Evolutionary conservation across 306 rosid genomes (phyloP).

Genomic region (Abrus pulchellus): DNA sequence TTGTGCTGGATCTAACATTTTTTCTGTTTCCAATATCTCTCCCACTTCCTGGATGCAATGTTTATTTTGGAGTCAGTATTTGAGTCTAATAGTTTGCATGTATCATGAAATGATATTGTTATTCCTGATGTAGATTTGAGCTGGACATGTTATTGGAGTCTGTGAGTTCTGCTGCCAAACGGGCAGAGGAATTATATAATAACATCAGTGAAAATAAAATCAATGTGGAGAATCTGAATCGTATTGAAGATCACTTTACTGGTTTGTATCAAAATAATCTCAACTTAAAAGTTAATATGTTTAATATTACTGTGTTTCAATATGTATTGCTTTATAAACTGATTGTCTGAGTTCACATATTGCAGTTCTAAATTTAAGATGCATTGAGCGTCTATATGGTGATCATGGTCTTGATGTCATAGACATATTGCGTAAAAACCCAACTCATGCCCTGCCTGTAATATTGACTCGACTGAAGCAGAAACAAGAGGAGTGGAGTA

Average conservation of each 20-base stretch:
- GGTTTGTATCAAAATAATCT: conserved; percentile 64
- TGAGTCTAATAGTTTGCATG: conserved; percentile 31
- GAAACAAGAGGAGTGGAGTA: conserved; percentile 97
- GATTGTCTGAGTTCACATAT: conserved; percentile 30
- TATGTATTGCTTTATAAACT: conserved; percentile 27
- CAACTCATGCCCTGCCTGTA: conserved; percentile 81
- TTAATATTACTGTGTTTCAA: conserved; percentile 2
- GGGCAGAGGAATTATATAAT: conserved; percentile 85
- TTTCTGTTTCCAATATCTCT: conserved; percentile 24
- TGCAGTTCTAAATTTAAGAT: conserved; percentile 89
- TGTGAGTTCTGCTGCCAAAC: conserved; percentile 86
- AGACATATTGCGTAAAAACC: conserved; percentile 92
- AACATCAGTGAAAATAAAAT: conserved; percentile 69
- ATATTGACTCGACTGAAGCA: conserved; percentile 93
- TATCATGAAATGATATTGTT: conserved; percentile 33
- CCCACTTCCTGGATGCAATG: conserved; percentile 28
- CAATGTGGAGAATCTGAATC: conserved; percentile 65
- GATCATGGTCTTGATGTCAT: conserved; percentile 97
- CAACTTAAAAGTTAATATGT: conserved; percentile 31
- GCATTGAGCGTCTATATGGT: conserved; percentile 97
- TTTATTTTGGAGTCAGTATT: conserved; percentile 34
- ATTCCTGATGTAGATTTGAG: conserved; percentile 77
- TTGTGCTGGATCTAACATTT: conserved; percentile 22
- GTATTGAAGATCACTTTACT: conserved; percentile 84
- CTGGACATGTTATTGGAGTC: conserved; percentile 98